Conservation (phyloP, 2,329 filamentous ascomycete species). For the Fusarium dimerum region DNA sequence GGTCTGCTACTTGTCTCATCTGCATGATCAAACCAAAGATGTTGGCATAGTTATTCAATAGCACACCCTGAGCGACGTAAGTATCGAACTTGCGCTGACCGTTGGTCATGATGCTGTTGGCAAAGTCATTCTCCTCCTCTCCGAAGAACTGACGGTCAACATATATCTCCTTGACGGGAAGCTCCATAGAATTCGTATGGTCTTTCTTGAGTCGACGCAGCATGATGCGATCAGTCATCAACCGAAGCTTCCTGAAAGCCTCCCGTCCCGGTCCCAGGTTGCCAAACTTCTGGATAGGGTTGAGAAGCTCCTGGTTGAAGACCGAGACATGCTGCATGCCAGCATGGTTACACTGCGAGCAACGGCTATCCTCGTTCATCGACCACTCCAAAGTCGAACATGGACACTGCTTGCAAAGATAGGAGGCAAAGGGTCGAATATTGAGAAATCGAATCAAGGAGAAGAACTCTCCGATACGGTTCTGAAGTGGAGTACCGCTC, state of each 20-base stretch:
- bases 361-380: constrained; percentile 70
- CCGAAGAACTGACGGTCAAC: constrained; percentile 96
- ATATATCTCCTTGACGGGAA: constrained; percentile 91
- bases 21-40: constrained; percentile 99
- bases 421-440: constrained; percentile 84
- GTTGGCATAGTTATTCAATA: constrained; percentile 97
- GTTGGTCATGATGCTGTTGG: constrained; percentile 92
- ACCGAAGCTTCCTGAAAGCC: constrained; percentile 79
- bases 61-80: constrained; percentile 89
- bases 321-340: constrained; percentile 54
- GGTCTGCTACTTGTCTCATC: constrained; percentile 97
- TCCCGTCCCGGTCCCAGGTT: constrained; percentile 62
- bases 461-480: constrained; percentile 96
- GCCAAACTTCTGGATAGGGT: constrained; percentile 70
- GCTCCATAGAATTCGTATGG: constrained; percentile 90
- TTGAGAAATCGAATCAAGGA: constrained; percentile 91
- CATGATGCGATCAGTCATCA: constrained; percentile 94
- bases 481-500: constrained; percentile 92
- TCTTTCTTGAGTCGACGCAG: constrained; percentile 91
- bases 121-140: constrained; percentile 94
- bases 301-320: constrained; percentile 93
- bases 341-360: constrained; percentile 59
- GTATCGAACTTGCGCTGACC: constrained; percentile 89
- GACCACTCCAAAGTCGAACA: constrained; percentile 85
- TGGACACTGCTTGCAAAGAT: constrained; percentile 85